Evolutionary conservation across 768 basidiomycete genomes (phyloP).

Genomic region (Tricholoma flavovirens): DNA sequence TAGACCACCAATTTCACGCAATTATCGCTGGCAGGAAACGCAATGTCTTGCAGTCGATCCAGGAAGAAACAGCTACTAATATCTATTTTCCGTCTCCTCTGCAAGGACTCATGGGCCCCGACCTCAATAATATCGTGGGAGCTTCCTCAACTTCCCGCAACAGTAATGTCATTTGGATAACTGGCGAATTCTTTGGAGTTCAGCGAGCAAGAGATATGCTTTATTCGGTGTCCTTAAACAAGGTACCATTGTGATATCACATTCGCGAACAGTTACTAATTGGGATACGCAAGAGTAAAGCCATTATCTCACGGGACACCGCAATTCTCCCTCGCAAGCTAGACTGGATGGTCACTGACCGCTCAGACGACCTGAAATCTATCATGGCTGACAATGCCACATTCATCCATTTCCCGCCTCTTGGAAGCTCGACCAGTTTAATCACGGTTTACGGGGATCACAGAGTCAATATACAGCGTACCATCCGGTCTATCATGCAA

Average conservation of each 20-base stretch:
- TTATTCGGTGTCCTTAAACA: slow-evolving; percentile 77
- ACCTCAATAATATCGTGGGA: slow-evolving; percentile 38
- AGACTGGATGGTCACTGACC: slow-evolving; percentile 98
- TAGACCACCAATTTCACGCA: slow-evolving; percentile 90
- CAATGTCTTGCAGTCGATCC: slow-evolving; percentile 79
- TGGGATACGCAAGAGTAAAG: slow-evolving; percentile 58
- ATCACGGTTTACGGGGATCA: slow-evolving; percentile 94
- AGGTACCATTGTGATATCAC: slow-evolving; percentile 44
- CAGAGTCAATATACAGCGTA: slow-evolving; percentile 89
- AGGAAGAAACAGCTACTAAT: slow-evolving; percentile 96
- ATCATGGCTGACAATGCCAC: slow-evolving; percentile 97
- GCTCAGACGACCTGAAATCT: slow-evolving; percentile 85
- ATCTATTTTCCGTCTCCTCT: slow-evolving; percentile 91
- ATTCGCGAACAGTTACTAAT: slow-evolving; percentile 1
- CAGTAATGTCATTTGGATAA: slow-evolving; percentile 87
- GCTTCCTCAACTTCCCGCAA: slow-evolving; percentile 46
- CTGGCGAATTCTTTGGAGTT: slow-evolving; percentile 95
- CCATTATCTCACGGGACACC: slow-evolving; percentile 86
- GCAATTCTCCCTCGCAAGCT: slow-evolving; percentile 94
- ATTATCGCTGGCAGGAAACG: slow-evolving; percentile 91
- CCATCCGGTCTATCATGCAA: slow-evolving; percentile 91
- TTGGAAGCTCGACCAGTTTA: slow-evolving; percentile 88
- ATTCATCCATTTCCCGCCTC: slow-evolving; percentile 87
- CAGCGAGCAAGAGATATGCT: slow-evolving; percentile 95
- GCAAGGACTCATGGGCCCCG: slow-evolving; percentile 76